Evolutionary conservation across 495 filamentous ascomycete genomes (phyloP), one percentile per base, ranked within the genome.

Genomic region (Paragyromitra xinjiangensis): DNA sequence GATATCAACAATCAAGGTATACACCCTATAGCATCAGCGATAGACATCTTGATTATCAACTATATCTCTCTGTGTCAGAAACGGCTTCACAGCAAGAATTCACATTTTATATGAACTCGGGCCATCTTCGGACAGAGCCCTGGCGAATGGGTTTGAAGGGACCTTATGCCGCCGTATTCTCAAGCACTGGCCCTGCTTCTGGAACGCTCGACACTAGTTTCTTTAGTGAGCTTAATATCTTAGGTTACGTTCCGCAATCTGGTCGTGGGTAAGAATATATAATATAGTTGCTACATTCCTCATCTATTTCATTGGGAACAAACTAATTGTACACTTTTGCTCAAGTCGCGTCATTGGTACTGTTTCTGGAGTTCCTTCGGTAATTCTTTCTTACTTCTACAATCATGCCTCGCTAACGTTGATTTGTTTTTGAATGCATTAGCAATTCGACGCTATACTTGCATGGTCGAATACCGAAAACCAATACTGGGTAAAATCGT

Each of bases 1-100:
- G 90, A 92, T 73, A 92, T 92, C 84, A 86, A 91, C 80, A 92
- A 92, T 83, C 89, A 90, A 76, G 89, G 85, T 26, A 8, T 19
- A 87, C 85, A 24, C 82, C 77, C 5, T 87, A 85, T 53, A 85
- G 87, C 19, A 16, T 9, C 5, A 53, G 5, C 12, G 19, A 19
- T 8, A 19, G 50, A 8, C 19, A 2, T 85, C 90, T 37, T 39
- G 11, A 11, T 50, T 7, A 22, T 1, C 22, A 50, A 34, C 56
- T 24, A 37, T 62, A 58, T 58, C 16, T 34, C 3, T 34, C 29
- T 34, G 29, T 34, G 29, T 34, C 24, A 73, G 70, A 73, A 66
- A 73, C 70, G 2, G 22, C 48, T 12, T 65, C 70, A 7, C 48
- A 58, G 22, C 70, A 73, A 48, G 70, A 73, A 56, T 66, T 73